Percentiles rank a stretch among this genome's conserved stretches.
phyloP scores from a whole-genome alignment of 371 early-diverging fungal genomes.

The Funneliformis caledonium region DNA sequence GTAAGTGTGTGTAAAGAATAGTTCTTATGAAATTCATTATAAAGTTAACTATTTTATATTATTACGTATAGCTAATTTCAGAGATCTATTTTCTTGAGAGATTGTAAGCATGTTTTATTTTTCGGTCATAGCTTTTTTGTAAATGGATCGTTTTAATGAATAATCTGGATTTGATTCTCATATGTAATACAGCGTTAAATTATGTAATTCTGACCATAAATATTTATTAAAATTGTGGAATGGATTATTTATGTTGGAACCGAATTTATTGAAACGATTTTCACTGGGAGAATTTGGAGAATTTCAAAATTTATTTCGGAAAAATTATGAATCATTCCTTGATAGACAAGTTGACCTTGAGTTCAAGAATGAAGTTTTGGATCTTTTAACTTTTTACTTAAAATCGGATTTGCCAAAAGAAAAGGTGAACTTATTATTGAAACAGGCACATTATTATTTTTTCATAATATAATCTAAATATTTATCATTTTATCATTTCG shows the following conservation, averaged over 20 bases:
- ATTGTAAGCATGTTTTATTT: constrained; percentile 8
- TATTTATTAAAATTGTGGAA: constrained; percentile 15
- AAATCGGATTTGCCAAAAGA: constrained; percentile 9
- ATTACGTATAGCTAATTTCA: constrained; percentile 4
- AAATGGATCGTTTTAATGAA: neutral
- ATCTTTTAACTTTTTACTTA: neutral
- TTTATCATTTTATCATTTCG: neutral
- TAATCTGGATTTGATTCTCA: neutral
- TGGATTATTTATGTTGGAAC: neutral
- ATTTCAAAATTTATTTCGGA: neutral
- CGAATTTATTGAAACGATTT: neutral
- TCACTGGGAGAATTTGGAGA: neutral
- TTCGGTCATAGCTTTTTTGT: neutral
- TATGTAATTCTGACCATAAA: neutral
- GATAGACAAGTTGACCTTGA: neutral
- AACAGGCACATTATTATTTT: neutral
- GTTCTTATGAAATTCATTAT: neutral
- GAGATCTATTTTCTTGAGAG: neutral
- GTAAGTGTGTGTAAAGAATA: neutral
- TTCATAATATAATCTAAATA: neutral
- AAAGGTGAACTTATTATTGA: neutral
- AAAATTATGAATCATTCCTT: constrained; percentile 1
- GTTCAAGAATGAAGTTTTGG: constrained; percentile 23
- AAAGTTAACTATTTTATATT: neutral
- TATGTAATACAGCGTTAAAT: neutral